Conservation (phyloP, 75 land plant species). For the Isoetes taiwanensis region DNA sequence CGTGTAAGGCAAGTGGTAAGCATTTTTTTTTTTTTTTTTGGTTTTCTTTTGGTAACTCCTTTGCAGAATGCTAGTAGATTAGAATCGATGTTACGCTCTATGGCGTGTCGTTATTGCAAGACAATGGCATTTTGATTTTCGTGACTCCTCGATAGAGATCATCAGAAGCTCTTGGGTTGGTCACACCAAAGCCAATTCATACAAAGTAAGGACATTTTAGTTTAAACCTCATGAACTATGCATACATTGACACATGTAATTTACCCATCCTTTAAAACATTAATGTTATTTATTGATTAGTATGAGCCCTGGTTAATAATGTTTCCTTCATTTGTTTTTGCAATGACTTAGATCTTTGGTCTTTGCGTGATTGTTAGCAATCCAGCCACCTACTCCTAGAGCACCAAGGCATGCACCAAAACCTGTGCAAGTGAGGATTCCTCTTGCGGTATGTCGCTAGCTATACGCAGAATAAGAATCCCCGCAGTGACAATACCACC, state of each 20-base stretch:
- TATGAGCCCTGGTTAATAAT: too few species aligned
- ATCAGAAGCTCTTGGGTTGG: conserved; percentile 45
- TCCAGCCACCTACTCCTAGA: conserved; percentile 62
- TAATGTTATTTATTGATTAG: too few species aligned
- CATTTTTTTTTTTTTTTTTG: background rate
- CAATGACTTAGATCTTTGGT: conserved; percentile 30
- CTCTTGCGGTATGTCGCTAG: too few species aligned
- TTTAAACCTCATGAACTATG: too few species aligned
- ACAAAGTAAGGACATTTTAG: too few species aligned
- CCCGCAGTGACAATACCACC: too few species aligned
- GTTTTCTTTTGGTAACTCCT: too few species aligned
- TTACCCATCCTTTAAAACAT: too few species aligned
- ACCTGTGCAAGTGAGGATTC: conserved; percentile 42
- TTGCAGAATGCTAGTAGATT: too few species aligned
- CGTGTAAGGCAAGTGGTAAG: conserved; percentile 64
- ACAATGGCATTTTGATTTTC: conserved; percentile 66
- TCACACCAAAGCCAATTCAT: conserved; percentile 60
- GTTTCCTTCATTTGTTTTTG: conserved; percentile 7
- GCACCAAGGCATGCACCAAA: conserved; percentile 72
- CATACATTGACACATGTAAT: too few species aligned
- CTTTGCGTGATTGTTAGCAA: conserved; percentile 8
- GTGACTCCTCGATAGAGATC: conserved; percentile 62
- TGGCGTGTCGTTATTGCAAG: conserved; percentile 58
- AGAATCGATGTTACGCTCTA: background rate
- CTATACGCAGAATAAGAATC: too few species aligned